Base-by-base conservation (phyloP, 768 basidiomycete species). In the Termitomyces sp. region DNA sequence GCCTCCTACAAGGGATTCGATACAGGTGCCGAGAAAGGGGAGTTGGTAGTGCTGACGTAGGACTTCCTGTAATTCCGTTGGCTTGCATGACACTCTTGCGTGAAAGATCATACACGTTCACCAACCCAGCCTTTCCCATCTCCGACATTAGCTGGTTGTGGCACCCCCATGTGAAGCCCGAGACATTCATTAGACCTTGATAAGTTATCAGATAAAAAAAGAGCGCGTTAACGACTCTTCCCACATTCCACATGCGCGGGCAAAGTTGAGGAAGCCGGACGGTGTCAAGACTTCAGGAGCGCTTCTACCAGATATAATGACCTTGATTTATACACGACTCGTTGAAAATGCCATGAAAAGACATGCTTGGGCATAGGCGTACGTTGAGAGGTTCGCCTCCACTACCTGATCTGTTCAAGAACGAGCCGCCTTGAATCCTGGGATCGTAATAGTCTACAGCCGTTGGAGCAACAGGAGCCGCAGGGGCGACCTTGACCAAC, bases 21-120 rank as follows among this genome's bases (percentile, higher is more conserved):
- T 63, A 68, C 90, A 91, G 5, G 88, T 86, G 0, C 90, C 90
- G 22, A 89, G 65, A n/a, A 80, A 74, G 1, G 80, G 80, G 61
- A 90, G 78, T 4, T 79, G 79, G 65, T 82, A 92, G 62, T 89
- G 80, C 76, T 82, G 85, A 36, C 90, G 76, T 5, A 91, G 76
- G 27, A 86, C 86, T 16, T 83, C 82, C 87, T 86, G 62, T 71
- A 77, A 80, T 62, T 18, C 34, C 22, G 20, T 24, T 41, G 22
- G 46, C 37, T 30, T 56, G 42, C 15, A 18, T 37, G 27, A 59
- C 33, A 49, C 57, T 1, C 41, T 18, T 49, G 22, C 2, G 27
- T 46, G 37, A 41, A 20, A 42, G 30, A 39, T n/a, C 66, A 42
- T 44, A 71, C 73, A 34, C 66, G 68, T 63, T 73, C 68, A 44